Percentiles rank a stretch among this genome's conserved stretches.
Evolutionary conservation across 1,139 yeast species (phyloP).

Genomic region (Lodderomyces margitis): DNA sequence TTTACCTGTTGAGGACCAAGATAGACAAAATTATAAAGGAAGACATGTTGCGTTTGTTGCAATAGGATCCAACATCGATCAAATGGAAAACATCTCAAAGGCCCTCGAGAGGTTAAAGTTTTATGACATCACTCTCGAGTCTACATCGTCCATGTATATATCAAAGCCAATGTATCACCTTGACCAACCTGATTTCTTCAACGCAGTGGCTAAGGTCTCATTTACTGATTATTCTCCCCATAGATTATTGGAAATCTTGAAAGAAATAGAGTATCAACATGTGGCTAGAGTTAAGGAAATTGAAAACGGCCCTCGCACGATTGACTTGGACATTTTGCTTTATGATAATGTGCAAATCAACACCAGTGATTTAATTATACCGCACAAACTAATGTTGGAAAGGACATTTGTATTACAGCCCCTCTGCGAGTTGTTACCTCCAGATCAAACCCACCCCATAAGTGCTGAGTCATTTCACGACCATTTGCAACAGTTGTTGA

Average conservation of each 20-base stretch:
- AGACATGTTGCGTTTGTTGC: conserved; percentile 70
- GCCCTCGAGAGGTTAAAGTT: conserved; percentile 53
- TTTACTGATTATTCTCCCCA: conserved; percentile 57
- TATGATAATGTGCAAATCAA: conserved; percentile 61
- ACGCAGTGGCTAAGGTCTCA: conserved; percentile 71
- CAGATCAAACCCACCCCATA: conserved; percentile 69
- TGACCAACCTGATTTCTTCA: conserved; percentile 79
- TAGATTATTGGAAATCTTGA: conserved; percentile 58
- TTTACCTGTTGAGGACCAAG: conserved; percentile 31
- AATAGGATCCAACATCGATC: conserved; percentile 77
- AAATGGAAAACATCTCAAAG: conserved; percentile 55
- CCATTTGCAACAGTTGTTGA: conserved; percentile 60
- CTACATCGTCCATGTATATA: conserved; percentile 76
- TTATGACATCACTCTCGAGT: conserved; percentile 46
- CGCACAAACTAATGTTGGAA: conserved; percentile 86
- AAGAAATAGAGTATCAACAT: conserved; percentile 72
- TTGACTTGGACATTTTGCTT: conserved; percentile 83
- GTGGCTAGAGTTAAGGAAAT: conserved; percentile 72
- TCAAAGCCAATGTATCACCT: conserved; percentile 90
- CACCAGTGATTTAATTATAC: conserved; percentile 61
- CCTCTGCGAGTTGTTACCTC: conserved; percentile 71
- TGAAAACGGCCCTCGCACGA: conserved; percentile 88
- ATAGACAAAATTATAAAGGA: conserved; percentile 11
- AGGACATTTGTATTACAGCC: conserved; percentile 91
- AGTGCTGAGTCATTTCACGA: conserved; percentile 76